Conservation (phyloP, 2,329 filamentous ascomycete species). For the Hypoxylon sp. region DNA sequence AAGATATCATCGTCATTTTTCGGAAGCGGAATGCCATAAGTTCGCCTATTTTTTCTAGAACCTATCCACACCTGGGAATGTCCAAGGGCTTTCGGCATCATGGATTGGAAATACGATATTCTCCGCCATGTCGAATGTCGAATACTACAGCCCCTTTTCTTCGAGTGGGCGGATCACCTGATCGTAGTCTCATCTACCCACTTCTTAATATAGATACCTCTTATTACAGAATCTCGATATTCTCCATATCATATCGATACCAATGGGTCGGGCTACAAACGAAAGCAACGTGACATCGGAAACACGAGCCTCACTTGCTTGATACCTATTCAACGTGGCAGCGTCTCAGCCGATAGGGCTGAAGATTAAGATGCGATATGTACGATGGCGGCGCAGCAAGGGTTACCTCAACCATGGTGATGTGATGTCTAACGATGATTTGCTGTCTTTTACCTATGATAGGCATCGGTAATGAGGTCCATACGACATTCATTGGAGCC, state of each 20-base stretch:
- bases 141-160: neutral
- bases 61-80: too few relatives aligned
- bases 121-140: neutral
- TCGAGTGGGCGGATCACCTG: slow-evolving; percentile 9
- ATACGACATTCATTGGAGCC: neutral
- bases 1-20: slow-evolving; percentile 6
- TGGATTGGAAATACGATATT: neutral
- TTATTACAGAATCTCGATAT: slow-evolving; percentile 3
- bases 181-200: neutral
- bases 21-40: too few relatives aligned
- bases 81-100: neutral
- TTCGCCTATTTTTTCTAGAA: neutral
- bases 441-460: neutral
- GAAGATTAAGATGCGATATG: slow-evolving; percentile 12
- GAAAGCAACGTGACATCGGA: slow-evolving; percentile 28
- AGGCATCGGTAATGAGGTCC: neutral
- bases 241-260: neutral
- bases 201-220: slow-evolving; percentile 1
- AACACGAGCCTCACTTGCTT: slow-evolving; percentile 19
- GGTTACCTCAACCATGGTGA: slow-evolving; percentile 3
- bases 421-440: slow-evolving; percentile 1
- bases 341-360: slow-evolving; percentile 30
- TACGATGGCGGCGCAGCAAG: slow-evolving; percentile 23
- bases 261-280: slow-evolving; percentile 21
- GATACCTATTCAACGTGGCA: slow-evolving; percentile 23